Evolutionary conservation across 1,284 basidiomycete genomes (phyloP).

Genomic region (Trichosporon inkin): DNA sequence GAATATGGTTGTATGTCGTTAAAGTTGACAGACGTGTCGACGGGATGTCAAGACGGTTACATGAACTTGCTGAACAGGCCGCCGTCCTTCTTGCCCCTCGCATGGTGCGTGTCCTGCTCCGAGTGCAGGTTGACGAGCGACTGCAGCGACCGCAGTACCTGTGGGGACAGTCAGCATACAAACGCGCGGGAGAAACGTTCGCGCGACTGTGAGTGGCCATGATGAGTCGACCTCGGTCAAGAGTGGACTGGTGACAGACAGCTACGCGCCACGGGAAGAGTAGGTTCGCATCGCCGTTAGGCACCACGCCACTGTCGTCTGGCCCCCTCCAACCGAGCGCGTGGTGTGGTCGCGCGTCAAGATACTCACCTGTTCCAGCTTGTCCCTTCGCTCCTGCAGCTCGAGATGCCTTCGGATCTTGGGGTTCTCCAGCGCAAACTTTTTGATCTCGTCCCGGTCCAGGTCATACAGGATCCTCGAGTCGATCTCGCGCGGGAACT

Average conservation of each 20-base stretch:
- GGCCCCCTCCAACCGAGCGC: not conserved
- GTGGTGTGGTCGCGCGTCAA: not conserved
- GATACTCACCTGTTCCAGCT: conserved; percentile 76
- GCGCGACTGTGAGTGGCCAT: too few species aligned
- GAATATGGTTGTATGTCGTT: too few species aligned
- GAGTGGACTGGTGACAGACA: too few species aligned
- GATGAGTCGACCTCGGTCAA: too few species aligned
- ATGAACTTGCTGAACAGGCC: conserved; percentile 50
- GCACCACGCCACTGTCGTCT: not conserved
- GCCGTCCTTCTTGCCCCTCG: conserved; percentile 20
- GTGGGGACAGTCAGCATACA: not conserved
- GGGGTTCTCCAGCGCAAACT: conserved; percentile 92
- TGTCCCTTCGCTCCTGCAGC: conserved; percentile 92
- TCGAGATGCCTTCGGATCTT: conserved; percentile 81
- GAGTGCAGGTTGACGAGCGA: conserved; percentile 75
- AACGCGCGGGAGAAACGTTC: too few species aligned
- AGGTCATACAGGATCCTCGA: conserved; percentile 88
- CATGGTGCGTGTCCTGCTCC: conserved; percentile 59
- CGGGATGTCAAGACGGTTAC: conserved; percentile 5
- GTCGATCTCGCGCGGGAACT: conserved; percentile 98
- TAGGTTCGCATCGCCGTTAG: not conserved
- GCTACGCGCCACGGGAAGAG: not conserved
- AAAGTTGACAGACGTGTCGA: too few species aligned
- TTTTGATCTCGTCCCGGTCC: conserved; percentile 74
- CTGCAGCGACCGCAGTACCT: conserved; percentile 88